phyloP scores from a whole-genome alignment of 768 basidiomycete species.

The Lentinula raphanica region DNA sequence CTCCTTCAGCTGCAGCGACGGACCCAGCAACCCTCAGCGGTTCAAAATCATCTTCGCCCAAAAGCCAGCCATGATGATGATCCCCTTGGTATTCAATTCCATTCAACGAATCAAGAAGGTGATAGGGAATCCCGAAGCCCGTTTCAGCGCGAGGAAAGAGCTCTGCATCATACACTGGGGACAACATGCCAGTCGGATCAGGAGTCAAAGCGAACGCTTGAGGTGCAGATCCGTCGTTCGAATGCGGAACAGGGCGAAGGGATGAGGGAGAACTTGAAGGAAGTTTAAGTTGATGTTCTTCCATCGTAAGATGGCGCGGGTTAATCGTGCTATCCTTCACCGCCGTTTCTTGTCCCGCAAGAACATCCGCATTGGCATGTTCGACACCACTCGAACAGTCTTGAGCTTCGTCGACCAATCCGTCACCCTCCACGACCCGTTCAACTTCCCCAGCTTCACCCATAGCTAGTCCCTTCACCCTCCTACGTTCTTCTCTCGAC shows the following conservation, averaged over 20 bases:
- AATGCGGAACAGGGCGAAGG: too few relatives aligned
- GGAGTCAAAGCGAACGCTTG: not conserved
- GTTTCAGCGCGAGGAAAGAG: not conserved
- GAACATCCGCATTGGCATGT: too few relatives aligned
- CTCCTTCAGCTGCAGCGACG: too few relatives aligned
- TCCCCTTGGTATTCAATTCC: not conserved
- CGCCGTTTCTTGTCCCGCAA: not conserved
- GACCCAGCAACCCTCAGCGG: too few relatives aligned
- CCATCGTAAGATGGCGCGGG: too few relatives aligned
- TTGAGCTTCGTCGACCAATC: not conserved
- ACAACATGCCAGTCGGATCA: not conserved
- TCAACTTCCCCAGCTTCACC: slow-evolving; percentile 5
- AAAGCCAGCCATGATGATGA: not conserved
- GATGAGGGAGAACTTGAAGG: not conserved
- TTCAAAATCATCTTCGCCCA: not conserved
- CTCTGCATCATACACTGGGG: not conserved
- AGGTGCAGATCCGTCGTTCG: not conserved
- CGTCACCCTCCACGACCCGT: slow-evolving; percentile 4
- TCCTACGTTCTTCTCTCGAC: slow-evolving; percentile 35
- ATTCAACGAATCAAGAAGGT: not conserved
- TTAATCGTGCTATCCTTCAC: not conserved
- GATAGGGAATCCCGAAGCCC: not conserved
- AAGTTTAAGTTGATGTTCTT: too few relatives aligned
- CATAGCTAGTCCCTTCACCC: slow-evolving; percentile 19
- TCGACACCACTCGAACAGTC: too few relatives aligned